Base-by-base conservation (phyloP, 768 basidiomycete species). In the Lentinus brumalis region DNA sequence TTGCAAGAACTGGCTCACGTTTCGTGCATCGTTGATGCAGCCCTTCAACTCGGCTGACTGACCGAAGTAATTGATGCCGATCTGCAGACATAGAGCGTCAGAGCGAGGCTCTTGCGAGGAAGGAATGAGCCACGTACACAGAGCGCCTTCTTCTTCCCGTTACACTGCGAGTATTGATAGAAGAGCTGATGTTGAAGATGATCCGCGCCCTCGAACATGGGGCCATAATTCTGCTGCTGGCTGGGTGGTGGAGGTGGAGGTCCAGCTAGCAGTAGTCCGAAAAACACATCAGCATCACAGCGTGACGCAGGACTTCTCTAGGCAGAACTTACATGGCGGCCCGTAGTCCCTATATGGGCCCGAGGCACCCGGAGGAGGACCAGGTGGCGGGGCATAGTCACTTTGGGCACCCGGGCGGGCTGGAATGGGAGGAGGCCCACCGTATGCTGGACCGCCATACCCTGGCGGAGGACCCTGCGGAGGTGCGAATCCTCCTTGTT, bases 1-100 rank as follows among this genome's bases (percentile, higher is more conserved):
- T 35, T 59, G 77, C 78, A 83, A 65, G 77, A 86, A 86, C 15
- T 75, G 70, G 54, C 78, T 67, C 26, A 86, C 75, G 67, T 86
- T 87, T 38, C 72, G 69, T 0, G 81, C 85, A 61, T 87, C 86
- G 66, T 86, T 86, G 70, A 85, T 84, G 65, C 86, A 87, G 4
- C 85, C 85, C 29, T 71, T 70, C 21, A 86, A 70, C 55, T 77
- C 79, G 12, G 68, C 73, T 15, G 68, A 65, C 14, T 78, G 73
- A 0, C 83, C 79, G 31, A 75, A 64, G 69, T 86, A 86, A 69
- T 80, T 80, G 69, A 85, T 83, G 0, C 84, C 84, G 67, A 86
- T 83, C 81, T 81, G 50, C 50, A 29, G 0, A 50, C 10, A 47
- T 39, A 60, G n/a, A n/a, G 29, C 10, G 10, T 31, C 29, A 41